phyloP scores from a whole-genome alignment of 192 early-diverging fungal genomes.

The Coemansia sp. region DNA sequence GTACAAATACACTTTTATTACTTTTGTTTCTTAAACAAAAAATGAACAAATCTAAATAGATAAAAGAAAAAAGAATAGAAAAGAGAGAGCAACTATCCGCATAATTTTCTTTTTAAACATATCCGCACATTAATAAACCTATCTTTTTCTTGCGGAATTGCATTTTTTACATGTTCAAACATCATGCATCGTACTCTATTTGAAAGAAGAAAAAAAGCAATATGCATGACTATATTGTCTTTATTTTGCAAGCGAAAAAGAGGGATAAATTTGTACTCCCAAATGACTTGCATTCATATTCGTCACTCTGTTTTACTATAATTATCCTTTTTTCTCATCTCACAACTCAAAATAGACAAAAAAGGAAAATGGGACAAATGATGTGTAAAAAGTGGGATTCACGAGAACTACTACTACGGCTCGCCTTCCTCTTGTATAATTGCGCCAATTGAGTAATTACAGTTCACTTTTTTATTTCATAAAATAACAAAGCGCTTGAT shows the following conservation, averaged over 20 bases:
- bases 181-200: slow-evolving; percentile 10
- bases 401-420: background rate
- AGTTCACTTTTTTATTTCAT: background rate
- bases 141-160: background rate
- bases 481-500: too few relatives aligned
- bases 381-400: background rate
- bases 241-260: background rate
- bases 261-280: too few relatives aligned
- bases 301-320: background rate
- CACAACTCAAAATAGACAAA: background rate
- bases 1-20: too few relatives aligned
- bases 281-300: background rate
- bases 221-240: background rate
- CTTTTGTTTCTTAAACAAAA: background rate
- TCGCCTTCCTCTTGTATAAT: background rate
- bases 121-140: background rate
- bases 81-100: background rate
- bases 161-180: background rate
- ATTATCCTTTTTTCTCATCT: background rate
- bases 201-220: background rate
- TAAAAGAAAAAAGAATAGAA: background rate
- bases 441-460: background rate
- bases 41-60: background rate
- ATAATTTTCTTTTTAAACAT: background rate
- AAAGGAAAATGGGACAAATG: background rate